These are phyloP conservation scores for Cladosporium sp. DNA, from an alignment of 2,329 filamentous ascomycete genomes.

Conservation along the genomic window DNA sequence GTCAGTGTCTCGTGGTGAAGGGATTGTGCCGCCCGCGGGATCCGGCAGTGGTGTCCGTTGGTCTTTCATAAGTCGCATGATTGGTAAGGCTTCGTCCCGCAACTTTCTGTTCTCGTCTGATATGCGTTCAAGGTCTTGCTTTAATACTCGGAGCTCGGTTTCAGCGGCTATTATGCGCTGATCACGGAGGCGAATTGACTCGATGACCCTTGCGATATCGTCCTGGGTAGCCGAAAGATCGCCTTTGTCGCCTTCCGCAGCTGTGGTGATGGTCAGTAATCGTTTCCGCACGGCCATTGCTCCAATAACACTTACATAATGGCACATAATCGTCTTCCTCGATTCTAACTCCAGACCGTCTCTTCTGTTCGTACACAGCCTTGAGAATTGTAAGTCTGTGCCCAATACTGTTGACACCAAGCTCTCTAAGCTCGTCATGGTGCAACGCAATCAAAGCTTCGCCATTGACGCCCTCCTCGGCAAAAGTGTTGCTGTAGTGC, in stretches of 20 bases:
- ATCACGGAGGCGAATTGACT: conserved; percentile 84
- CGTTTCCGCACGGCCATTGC: background rate
- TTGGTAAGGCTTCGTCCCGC: conserved; percentile 86
- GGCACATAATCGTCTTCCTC: conserved; percentile 94
- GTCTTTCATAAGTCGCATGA: conserved; percentile 88
- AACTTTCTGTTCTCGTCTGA: conserved; percentile 83
- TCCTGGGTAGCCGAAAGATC: conserved; percentile 87
- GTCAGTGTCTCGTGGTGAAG: conserved; percentile 36
- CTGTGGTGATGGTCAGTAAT: conserved; percentile 49
- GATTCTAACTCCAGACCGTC: conserved; percentile 85
- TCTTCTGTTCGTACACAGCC: conserved; percentile 93
- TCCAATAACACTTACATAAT: conserved; percentile 40
- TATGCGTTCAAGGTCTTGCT: conserved; percentile 49
- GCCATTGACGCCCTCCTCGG: conserved; percentile 92
- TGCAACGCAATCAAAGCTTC: conserved; percentile 85
- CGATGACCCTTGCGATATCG: conserved; percentile 87
- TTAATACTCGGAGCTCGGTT: conserved; percentile 76
- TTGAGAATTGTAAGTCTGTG: conserved; percentile 94
- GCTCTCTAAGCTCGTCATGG: conserved; percentile 92
- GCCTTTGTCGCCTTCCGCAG: conserved; percentile 83
- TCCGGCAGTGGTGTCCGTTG: conserved; percentile 81
- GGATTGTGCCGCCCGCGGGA: conserved; percentile 37
- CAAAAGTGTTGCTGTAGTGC: conserved; percentile 36
- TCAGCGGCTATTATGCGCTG: conserved; percentile 84
- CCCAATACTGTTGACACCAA: conserved; percentile 89